Conservation (phyloP, 179 eudicot genomes). For the Drosera spatulata region DNA sequence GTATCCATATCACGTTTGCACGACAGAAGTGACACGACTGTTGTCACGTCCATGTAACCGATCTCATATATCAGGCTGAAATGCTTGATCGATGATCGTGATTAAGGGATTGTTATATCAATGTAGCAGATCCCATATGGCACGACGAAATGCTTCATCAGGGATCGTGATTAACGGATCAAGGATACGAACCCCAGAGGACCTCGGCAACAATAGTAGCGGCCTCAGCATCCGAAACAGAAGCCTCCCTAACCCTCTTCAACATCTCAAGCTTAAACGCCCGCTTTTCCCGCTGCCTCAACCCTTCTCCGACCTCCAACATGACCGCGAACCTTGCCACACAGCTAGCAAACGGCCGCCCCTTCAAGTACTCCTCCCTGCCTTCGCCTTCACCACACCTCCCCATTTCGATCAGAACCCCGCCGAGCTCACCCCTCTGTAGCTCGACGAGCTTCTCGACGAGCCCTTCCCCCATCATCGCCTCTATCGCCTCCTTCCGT, state of each 20-base stretch:
- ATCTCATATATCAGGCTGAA: no score
- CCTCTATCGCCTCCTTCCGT: conserved; percentile 73
- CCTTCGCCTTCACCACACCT: conserved; percentile 21
- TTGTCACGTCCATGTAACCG: no score
- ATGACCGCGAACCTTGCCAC: conserved; percentile 87
- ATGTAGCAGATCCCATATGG: no score
- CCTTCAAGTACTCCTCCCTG: conserved; percentile 28
- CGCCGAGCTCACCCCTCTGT: conserved; percentile 59
- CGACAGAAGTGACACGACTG: no score
- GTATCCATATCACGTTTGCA: no score
- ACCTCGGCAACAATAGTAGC: conserved; percentile 85
- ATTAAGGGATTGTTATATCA: no score
- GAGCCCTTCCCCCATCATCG: conserved; percentile 52
- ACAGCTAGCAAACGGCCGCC: conserved; percentile 64
- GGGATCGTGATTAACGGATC: not conserved
- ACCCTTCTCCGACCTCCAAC: conserved; percentile 86
- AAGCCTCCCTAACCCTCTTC: conserved; percentile 48
- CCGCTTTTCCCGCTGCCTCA: conserved; percentile 81
- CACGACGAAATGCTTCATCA: no score
- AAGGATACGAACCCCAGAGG: conserved; percentile 80
- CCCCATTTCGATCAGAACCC: conserved; percentile 41
- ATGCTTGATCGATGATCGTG: no score
- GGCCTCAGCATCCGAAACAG: conserved; percentile 58
- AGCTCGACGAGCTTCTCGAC: conserved; percentile 48
- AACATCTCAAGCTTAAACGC: conserved; percentile 59